phyloP scores from a whole-genome alignment of 2,329 filamentous ascomycete species.

The Trichoderma harzianum region DNA sequence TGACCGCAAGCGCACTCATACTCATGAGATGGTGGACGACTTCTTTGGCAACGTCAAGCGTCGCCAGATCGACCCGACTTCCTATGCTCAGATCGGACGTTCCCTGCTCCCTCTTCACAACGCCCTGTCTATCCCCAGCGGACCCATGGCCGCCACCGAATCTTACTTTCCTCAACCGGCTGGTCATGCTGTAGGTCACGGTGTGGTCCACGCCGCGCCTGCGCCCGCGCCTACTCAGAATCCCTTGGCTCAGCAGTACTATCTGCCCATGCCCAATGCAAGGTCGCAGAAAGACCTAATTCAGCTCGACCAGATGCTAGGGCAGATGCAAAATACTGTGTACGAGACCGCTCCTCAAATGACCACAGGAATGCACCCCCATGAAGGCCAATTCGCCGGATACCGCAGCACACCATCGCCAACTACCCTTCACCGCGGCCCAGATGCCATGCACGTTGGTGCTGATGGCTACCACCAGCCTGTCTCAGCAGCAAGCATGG shows the following conservation, averaged over 20 bases:
- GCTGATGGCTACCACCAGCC: slow-evolving; percentile 34
- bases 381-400: slow-evolving; percentile 60
- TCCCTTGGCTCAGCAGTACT: slow-evolving; percentile 65
- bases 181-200: slow-evolving; percentile 48
- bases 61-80: slow-evolving; percentile 80
- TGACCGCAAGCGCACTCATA: slow-evolving; percentile 77
- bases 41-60: slow-evolving; percentile 94
- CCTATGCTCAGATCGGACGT: slow-evolving; percentile 89
- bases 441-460: slow-evolving; percentile 33
- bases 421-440: slow-evolving; percentile 40
- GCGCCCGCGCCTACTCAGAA: slow-evolving; percentile 58
- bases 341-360: slow-evolving; percentile 88
- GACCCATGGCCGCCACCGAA: slow-evolving; percentile 42
- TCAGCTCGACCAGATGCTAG: slow-evolving; percentile 90
- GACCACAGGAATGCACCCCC: slow-evolving; percentile 73
- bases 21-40: slow-evolving; percentile 82
- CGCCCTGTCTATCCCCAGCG: slow-evolving; percentile 59
- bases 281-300: slow-evolving; percentile 91
- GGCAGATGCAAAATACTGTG: slow-evolving; percentile 93
- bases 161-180: slow-evolving; percentile 48
- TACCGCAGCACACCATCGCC: slow-evolving; percentile 58
- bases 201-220: slow-evolving; percentile 25
- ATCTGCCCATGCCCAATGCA: slow-evolving; percentile 82
- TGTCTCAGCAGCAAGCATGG: slow-evolving; percentile 54
- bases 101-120: slow-evolving; percentile 79